Evolutionary conservation across 2,329 filamentous ascomycete genomes (phyloP), one percentile per base, ranked within the genome.

Genomic region (Pyricularia grisea): DNA sequence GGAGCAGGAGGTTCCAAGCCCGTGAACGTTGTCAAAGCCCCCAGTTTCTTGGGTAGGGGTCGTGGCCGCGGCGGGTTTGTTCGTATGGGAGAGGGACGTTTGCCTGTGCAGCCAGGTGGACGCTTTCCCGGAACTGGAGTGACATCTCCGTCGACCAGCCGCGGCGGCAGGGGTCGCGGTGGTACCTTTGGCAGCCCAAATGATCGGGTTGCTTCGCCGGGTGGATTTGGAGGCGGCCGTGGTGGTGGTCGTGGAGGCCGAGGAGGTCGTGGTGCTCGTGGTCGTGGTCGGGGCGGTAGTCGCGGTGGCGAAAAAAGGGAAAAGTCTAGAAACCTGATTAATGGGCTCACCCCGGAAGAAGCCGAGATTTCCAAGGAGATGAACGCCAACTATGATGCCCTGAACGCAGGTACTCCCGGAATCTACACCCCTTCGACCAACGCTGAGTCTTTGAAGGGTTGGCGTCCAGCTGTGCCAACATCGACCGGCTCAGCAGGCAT

Each of bases 391-490:
- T 81, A 80, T 66, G 66, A 67, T 27, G 70, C 73, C 66, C 70
- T 70, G 42, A 23, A 20, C 42, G 42, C 20, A 50, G 42, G 42
- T n/a, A 50, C 42, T 50, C 6, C 42, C 7, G 42, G 42, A 50
- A n/a, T 71, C 20, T 82, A 76, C 73, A 73, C 75, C 67, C 81
- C 81, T 17, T 68, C 72, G 23, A 68, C 78, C 68, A 75, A 77
- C 67, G 72, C 75, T 31, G 75, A 74, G 66, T 72, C 76, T 28
- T 76, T 82, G 63, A 71, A 73, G 30, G 79, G 78, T 63, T 79
- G 77, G 75, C 78, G 77, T 10, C 79, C 80, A 12, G 77, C 78
- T 6, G 69, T 81, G n/a, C 76, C 79, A 2, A 71, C 74, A 55
- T 74, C 75, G 61, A 69, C 73, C 61, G 70, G 74, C 60, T 74